Percentiles rank a stretch among this genome's conserved stretches.
phyloP scores from a whole-genome alignment of 306 rosid genomes.

The Oxytropis ochrocephala region DNA sequence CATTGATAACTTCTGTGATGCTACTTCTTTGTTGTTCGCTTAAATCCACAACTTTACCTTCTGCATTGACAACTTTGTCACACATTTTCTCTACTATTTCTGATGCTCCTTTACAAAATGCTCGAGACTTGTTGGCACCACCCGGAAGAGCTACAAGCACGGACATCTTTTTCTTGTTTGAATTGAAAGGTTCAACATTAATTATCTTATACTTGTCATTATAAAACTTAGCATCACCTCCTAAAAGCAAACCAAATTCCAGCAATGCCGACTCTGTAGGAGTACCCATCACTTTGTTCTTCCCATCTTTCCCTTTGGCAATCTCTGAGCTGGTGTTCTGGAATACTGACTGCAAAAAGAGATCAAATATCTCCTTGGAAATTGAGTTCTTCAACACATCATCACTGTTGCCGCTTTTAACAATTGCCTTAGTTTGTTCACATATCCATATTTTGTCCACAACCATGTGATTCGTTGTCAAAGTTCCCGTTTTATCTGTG shows the following conservation, averaged over 20 bases:
- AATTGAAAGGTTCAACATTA: constrained; percentile 79
- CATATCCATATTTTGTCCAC: constrained; percentile 72
- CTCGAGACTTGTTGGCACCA: constrained; percentile 34
- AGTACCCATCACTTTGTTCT: constrained; percentile 49
- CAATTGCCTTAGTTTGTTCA: constrained; percentile 36
- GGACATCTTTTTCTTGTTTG: constrained; percentile 62
- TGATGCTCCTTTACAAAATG: constrained; percentile 86
- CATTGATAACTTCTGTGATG: constrained; percentile 46
- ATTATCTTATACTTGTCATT: constrained; percentile 43
- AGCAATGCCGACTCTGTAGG: constrained; percentile 78
- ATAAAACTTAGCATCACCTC: constrained; percentile 43
- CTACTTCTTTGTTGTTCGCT: constrained; percentile 43
- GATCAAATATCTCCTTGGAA: constrained; percentile 31
- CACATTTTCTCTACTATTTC: constrained; percentile 60
- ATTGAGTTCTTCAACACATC: constrained; percentile 29
- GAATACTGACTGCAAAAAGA: constrained; percentile 72
- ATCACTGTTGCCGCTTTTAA: constrained; percentile 6
- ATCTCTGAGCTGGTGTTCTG: constrained; percentile 71
- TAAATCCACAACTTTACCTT: constrained; percentile 48
- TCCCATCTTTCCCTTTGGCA: constrained; percentile 53
- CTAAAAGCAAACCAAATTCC: constrained; percentile 63
- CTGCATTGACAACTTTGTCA: constrained; percentile 46
- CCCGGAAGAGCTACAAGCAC: constrained; percentile 61
- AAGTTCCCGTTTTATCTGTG: constrained; percentile 86
- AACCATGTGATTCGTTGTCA: constrained; percentile 90